phyloP scores from a whole-genome alignment of 345 rosid genomes.

The Citropsis articulata region DNA sequence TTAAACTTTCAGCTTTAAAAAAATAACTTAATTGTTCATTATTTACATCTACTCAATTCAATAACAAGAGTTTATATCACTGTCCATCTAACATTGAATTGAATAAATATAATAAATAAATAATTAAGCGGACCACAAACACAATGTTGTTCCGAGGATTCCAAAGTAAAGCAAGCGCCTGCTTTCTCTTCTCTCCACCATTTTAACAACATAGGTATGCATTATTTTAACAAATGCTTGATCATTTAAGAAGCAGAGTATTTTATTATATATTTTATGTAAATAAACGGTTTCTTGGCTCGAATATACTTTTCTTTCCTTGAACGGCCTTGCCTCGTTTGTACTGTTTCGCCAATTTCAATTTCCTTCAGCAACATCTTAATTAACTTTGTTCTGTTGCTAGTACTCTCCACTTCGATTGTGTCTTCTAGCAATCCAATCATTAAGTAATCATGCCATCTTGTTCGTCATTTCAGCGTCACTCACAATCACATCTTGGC shows the following conservation, averaged over 20 bases:
- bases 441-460: constrained; percentile 34
- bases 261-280: no score
- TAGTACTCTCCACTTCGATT: neutral
- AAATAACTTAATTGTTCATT: no score
- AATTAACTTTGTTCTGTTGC: neutral
- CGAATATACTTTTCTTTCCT: neutral
- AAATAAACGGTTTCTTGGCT: neutral
- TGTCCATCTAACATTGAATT: no score
- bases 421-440: neutral
- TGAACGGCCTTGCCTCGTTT: neutral
- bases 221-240: no score
- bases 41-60: no score
- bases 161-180: neutral
- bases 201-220: no score
- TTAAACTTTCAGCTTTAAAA: no score
- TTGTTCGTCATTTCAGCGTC: constrained; percentile 1
- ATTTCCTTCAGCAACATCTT: neutral
- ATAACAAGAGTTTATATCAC: no score
- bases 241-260: no score
- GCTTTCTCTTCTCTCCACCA: neutral
- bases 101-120: no score
- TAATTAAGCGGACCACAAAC: neutral
- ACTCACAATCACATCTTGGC: neutral
- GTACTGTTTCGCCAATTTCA: neutral
- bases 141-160: neutral